Conservation (phyloP, 192 early-diverging fungal genomes). For the Mortierella alpina region DNA sequence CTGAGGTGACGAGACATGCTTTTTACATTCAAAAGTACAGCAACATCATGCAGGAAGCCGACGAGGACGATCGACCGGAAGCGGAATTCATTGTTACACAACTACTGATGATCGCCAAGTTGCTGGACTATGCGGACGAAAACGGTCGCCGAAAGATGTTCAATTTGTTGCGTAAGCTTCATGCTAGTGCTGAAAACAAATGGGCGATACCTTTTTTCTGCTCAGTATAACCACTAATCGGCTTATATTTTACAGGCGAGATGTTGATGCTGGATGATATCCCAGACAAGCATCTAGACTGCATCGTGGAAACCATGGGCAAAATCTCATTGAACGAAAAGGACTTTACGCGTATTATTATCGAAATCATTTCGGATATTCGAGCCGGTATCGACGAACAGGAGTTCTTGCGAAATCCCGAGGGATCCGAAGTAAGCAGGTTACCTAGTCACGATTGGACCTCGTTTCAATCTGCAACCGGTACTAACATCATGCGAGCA, state of each 20-base stretch:
- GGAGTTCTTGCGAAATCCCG: conserved; percentile 45
- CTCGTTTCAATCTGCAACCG: not conserved
- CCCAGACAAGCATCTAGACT: conserved; percentile 79
- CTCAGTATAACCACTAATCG: conserved; percentile 1
- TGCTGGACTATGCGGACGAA: conserved; percentile 90
- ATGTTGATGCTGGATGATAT: conserved; percentile 82
- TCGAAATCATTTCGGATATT: conserved; percentile 86
- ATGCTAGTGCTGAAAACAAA: not conserved
- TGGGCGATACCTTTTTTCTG: not conserved
- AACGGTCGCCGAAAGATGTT: conserved; percentile 86
- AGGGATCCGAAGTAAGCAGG: conserved; percentile 32
- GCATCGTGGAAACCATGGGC: conserved; percentile 81
- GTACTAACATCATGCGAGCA: too few relatives aligned
- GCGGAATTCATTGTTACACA: conserved; percentile 77
- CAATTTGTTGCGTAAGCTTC: conserved; percentile 72
- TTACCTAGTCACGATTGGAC: not conserved
- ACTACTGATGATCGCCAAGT: conserved; percentile 80
- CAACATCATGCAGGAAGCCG: conserved; percentile 60
- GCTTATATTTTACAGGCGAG: conserved; percentile 61
- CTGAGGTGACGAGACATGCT: conserved; percentile 72
- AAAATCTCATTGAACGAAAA: conserved; percentile 82
- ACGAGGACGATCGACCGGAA: conserved; percentile 58
- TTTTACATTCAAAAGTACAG: conserved; percentile 69
- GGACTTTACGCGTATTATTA: conserved; percentile 83
- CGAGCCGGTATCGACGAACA: conserved; percentile 62